phyloP scores from a whole-genome alignment of 768 basidiomycete species.

The Tricholoma matsutake region DNA sequence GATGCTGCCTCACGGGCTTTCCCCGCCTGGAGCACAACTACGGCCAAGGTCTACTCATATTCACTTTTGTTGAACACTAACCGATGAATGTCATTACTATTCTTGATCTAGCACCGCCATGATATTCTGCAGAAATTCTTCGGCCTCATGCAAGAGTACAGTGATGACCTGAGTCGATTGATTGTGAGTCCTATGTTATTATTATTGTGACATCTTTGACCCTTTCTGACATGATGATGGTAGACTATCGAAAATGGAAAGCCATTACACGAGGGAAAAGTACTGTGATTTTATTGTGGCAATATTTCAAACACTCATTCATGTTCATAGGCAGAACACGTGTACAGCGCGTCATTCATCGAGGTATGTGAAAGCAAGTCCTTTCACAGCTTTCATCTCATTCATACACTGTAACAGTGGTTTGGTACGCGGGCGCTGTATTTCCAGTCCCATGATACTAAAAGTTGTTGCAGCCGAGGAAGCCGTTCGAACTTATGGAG shows the following conservation, averaged over 20 bases:
- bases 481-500: constrained; percentile 88
- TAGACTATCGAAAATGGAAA: constrained; percentile 97
- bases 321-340: constrained; percentile 67
- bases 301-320: background rate
- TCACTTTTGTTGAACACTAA: background rate
- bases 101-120: constrained; percentile 61
- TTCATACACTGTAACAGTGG: constrained; percentile 50
- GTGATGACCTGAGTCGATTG: constrained; percentile 83
- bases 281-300: constrained; percentile 20
- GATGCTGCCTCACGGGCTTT: constrained; percentile 78
- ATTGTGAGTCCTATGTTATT: constrained; percentile 52
- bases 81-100: background rate
- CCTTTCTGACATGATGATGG: constrained; percentile 4
- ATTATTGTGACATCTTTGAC: constrained; percentile 23
- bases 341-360: constrained; percentile 82
- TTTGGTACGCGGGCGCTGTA: constrained; percentile 51
- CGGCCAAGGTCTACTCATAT: constrained; percentile 62
- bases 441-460: background rate
- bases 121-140: constrained; percentile 81
- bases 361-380: constrained; percentile 47
- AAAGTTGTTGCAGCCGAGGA: constrained; percentile 66
- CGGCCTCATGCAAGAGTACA: constrained; percentile 74
- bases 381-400: background rate
- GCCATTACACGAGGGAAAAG: constrained; percentile 79
- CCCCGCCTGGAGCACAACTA: constrained; percentile 81